Base-by-base conservation (phyloP, 345 rosid species). In the Eucalyptus pumila region DNA sequence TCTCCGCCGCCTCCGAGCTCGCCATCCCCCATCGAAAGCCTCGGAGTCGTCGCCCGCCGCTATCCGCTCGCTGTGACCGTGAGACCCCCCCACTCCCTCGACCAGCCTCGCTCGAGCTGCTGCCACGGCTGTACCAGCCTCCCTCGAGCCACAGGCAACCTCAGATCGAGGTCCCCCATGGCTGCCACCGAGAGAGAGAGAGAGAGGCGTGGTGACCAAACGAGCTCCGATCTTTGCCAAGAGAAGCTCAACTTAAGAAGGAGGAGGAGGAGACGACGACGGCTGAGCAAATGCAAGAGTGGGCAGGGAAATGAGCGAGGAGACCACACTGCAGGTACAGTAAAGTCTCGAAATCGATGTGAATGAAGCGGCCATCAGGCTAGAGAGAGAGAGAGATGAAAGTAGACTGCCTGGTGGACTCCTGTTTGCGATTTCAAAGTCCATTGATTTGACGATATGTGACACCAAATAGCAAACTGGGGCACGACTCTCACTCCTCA, bases 221-320 rank as follows among this genome's bases (percentile, higher is more conserved):
- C 67, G 67, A 91, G 95, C 88, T 91, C 94, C 94, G 92, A 96
- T 94, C 89, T 94, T 96, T 89, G 89, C 95, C 34, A 95, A 67
- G 9, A 98, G 94, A 92, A 98, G 98, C 92, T 92, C 96, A 83
- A 94, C 97, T 88, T 98, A 98, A 19, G 94, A 44, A 44, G 98
- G 87, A 60, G 94, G 24, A 87, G 94, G 42, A 11, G 97, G 87
- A 72, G 94, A 6, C 23, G 32, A 27, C 67, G 14, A 60, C 7
- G n/a, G 62, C 32, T 88, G 86, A 47, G 90, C 60, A 34, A 93
- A 91, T 50, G 83, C 51, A 44, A 88, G 15, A 50, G 54, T 48
- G 86, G 89, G 62, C 83, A 42, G 27, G 14, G 89, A 27, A 48
- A 90, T 12, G 51, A 91, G 17, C 86, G 90, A 88, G 92, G 92